Conservation (phyloP, 1,284 basidiomycete species). For the Heliocybe sulcata region DNA sequence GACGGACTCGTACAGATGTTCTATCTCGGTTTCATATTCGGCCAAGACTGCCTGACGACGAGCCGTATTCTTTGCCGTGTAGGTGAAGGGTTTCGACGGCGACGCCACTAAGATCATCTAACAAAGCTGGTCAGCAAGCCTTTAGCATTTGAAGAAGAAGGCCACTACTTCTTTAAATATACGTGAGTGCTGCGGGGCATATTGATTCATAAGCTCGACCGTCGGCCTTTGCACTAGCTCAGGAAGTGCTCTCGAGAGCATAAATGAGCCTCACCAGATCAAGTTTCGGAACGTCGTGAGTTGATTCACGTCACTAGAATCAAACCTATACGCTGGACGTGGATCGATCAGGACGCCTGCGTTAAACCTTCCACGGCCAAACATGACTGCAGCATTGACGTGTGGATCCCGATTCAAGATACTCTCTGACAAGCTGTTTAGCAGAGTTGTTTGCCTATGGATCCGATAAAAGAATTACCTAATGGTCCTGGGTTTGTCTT, state of each 20-base stretch:
- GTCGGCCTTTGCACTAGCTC: neutral
- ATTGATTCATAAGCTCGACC: conserved; percentile 26
- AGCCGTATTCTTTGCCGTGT: conserved; percentile 27
- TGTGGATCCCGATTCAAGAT: conserved; percentile 22
- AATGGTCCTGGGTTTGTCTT: conserved; percentile 24
- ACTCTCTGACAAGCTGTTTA: conserved; percentile 14
- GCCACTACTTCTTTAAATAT: conserved; percentile 27
- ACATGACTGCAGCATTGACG: conserved; percentile 25
- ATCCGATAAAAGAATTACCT: conserved; percentile 5
- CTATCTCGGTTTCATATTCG: conserved; percentile 27
- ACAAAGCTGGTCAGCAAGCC: neutral
- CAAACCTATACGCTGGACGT: conserved; percentile 15
- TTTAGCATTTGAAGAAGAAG: neutral
- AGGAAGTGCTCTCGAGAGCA: neutral
- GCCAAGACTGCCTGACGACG: conserved; percentile 24
- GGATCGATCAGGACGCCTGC: conserved; percentile 31
- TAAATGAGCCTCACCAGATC: conserved; percentile 21
- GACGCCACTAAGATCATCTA: conserved; percentile 28
- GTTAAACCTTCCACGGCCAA: conserved; percentile 30
- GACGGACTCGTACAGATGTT: conserved; percentile 23
- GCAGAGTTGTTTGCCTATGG: conserved; percentile 6
- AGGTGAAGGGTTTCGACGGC: conserved; percentile 24
- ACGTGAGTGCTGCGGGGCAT: conserved; percentile 30
- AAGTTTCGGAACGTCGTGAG: conserved; percentile 20
- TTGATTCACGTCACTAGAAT: conserved; percentile 15